Evolutionary conservation across 2,329 filamentous ascomycete species (phyloP).

Genomic region (Diaporthe velutina): DNA sequence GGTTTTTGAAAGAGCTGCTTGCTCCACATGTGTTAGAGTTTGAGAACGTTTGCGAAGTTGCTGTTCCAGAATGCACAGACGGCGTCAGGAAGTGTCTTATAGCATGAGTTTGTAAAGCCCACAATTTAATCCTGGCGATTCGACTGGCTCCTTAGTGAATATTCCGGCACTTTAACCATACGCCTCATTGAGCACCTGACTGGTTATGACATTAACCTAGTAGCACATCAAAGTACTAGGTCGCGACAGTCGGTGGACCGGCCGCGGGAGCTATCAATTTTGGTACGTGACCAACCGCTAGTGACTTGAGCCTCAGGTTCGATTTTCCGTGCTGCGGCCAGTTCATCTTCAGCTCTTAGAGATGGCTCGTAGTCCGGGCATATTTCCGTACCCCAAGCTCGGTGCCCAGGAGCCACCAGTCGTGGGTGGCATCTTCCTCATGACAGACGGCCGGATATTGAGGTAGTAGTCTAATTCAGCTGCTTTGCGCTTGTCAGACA

Average conservation of each 20-base stretch:
- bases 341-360: background rate
- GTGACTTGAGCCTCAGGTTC: background rate
- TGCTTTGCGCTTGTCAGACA: constrained; percentile 15
- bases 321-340: background rate
- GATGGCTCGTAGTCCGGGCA: background rate
- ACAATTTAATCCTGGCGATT: background rate
- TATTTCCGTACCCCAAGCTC: constrained; percentile 25
- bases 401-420: constrained; percentile 31
- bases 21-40: constrained; percentile 5
- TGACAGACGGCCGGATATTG: constrained; percentile 25
- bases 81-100: background rate
- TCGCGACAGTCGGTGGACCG: background rate
- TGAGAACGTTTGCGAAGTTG: constrained; percentile 1
- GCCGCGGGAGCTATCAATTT: constrained; percentile 3
- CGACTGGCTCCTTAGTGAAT: background rate
- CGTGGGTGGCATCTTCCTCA: constrained; percentile 13
- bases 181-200: background rate
- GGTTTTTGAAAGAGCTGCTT: constrained; percentile 1
- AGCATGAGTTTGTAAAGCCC: background rate
- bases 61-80: constrained; percentile 1
- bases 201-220: background rate
- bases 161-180: background rate
- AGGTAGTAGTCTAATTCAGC: constrained; percentile 31
- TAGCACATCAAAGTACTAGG: background rate
- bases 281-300: background rate